A percentile compares a stretch with the other conserved stretches of the same genome.
Conservation (phyloP, 1,284 basidiomycete genomes). For the Fomitopsis betulina region DNA sequence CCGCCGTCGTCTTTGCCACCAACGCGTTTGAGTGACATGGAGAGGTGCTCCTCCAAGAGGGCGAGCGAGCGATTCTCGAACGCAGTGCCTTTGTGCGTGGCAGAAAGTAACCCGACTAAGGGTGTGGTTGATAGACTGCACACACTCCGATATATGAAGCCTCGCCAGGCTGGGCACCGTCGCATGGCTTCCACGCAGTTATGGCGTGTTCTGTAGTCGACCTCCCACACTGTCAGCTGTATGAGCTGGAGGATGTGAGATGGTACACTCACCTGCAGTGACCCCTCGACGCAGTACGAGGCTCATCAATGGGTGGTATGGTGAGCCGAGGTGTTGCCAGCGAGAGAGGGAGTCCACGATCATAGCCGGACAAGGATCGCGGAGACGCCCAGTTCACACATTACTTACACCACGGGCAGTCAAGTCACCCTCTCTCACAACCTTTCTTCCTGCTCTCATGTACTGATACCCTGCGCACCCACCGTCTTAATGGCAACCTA, state of each 20-base stretch:
- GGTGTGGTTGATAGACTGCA: neutral
- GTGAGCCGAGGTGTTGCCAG: no score
- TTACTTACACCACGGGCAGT: neutral
- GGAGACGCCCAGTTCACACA: neutral
- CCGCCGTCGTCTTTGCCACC: slow-evolving; percentile 85
- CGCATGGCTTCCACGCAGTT: neutral
- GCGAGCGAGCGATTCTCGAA: slow-evolving; percentile 72
- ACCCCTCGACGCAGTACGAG: no score
- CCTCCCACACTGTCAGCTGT: neutral
- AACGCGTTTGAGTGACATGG: slow-evolving; percentile 75
- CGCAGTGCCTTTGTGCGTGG: slow-evolving; percentile 59
- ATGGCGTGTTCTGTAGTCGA: neutral
- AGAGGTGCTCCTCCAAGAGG: slow-evolving; percentile 60
- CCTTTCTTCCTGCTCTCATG: neutral
- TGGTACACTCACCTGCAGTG: no score
- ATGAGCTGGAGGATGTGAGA: no score
- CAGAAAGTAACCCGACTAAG: slow-evolving; percentile 24
- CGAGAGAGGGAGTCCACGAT: no score
- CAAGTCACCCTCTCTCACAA: neutral
- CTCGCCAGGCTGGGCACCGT: neutral
- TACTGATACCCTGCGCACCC: neutral
- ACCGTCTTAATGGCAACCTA: neutral
- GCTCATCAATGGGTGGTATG: no score
- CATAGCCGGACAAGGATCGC: neutral
- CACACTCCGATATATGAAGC: neutral